Conservation (phyloP, 2,329 filamentous ascomycete species). For the Alternaria gaisen region DNA sequence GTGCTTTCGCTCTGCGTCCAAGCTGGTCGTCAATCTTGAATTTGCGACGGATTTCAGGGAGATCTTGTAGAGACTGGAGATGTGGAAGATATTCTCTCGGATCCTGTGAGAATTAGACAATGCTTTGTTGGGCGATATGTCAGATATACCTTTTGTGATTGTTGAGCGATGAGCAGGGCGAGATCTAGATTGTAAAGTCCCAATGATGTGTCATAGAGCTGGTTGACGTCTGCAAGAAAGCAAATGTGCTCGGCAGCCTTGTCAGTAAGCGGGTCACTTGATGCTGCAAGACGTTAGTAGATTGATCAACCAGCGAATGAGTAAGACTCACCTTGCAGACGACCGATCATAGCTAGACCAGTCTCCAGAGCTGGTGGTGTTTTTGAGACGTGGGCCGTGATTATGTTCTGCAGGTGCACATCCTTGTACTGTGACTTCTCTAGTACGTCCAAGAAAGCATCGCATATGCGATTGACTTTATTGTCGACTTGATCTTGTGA, state of each 20-base stretch:
- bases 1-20: constrained; percentile 76
- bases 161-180: constrained; percentile 88
- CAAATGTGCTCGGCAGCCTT: constrained; percentile 95
- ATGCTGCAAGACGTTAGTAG: constrained; percentile 25
- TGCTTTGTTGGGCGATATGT: background rate
- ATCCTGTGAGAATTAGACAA: constrained; percentile 60
- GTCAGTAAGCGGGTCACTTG: constrained; percentile 71
- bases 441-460: constrained; percentile 78
- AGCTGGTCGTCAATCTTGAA: constrained; percentile 93
- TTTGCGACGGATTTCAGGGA: constrained; percentile 73
- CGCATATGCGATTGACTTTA: constrained; percentile 90
- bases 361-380: constrained; percentile 87
- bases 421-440: constrained; percentile 60
- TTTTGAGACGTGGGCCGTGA: constrained; percentile 96
- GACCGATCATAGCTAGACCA: constrained; percentile 80
- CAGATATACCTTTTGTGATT: constrained; percentile 76
- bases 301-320: too few relatives aligned
- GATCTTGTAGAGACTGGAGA: constrained; percentile 82
- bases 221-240: constrained; percentile 93
- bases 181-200: constrained; percentile 93
- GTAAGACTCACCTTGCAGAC: constrained; percentile 62
- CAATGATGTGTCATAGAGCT: constrained; percentile 87
- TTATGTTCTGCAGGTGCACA: constrained; percentile 84
- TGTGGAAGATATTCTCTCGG: constrained; percentile 96
- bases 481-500: constrained; percentile 40